A percentile compares a stretch with the other conserved stretches of the same genome.
Evolutionary conservation across 768 basidiomycete species (phyloP).

Genomic region (Russula sp.): DNA sequence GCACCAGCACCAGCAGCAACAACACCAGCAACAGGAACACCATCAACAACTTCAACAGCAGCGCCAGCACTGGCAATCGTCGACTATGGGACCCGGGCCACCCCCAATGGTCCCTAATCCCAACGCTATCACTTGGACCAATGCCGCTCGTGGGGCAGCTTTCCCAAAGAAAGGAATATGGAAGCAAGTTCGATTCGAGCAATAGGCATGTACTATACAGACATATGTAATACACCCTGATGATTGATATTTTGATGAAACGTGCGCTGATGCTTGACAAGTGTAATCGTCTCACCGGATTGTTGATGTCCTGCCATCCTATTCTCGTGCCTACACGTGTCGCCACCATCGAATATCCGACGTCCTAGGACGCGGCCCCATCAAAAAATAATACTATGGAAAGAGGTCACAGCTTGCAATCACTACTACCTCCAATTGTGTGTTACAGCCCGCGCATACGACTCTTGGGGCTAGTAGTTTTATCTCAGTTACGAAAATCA

Average conservation of each 20-base stretch:
- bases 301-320: neutral
- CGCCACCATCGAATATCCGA: neutral
- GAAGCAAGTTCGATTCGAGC: neutral
- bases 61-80: neutral
- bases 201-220: conserved; percentile 22
- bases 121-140: conserved; percentile 1
- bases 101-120: neutral
- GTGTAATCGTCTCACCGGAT: neutral
- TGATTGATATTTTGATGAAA: neutral
- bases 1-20: neutral
- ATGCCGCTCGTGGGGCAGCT: neutral
- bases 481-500: too few species aligned
- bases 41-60: conserved; percentile 1
- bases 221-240: conserved; percentile 12
- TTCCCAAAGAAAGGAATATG: neutral
- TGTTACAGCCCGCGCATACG: too few species aligned
- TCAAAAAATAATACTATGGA: neutral
- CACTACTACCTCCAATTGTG: neutral
- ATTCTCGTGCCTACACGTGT: neutral
- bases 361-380: conserved; percentile 16
- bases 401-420: neutral
- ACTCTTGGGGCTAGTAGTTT: too few species aligned
- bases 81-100: neutral
- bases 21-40: neutral
- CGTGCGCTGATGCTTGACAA: neutral